Base-by-base conservation (phyloP, 257 asterid genomes). In the Nemophila menziesii region DNA sequence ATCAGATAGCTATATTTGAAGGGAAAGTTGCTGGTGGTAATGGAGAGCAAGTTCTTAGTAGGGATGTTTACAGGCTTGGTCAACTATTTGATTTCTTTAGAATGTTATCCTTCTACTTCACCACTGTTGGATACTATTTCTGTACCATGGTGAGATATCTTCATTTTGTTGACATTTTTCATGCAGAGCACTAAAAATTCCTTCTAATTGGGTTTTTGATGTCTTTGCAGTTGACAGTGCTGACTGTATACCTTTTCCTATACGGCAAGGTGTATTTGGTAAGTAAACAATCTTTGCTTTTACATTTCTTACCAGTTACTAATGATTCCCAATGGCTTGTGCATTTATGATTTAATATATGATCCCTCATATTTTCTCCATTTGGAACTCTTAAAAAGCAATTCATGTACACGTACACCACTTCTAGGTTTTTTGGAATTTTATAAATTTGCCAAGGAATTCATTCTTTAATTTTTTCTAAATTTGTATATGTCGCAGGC, bases 1-100 rank as follows among this genome's bases (percentile, higher is more conserved):
- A 89, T 67, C 98, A 89, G 73, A 84, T 89, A 57, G 96, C 98
- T 41, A 51, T 89, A 43, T 89, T 89, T 70, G 98, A 89, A 79
- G 98, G 98, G n/a, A 89, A 81, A 68, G 98, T 89, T 61, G 93
- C 98, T 66, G 98, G 98, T 13, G 98, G 98, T 39, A 89, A 89
- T 61, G 98, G 98, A 43, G 98, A 89, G 61, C 96, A 89, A 81
- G 87, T 89, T 67, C 92, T 89, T 43, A 89, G 98, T 52, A 76
- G 98, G 71, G 98, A 89, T 60, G 71, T 89, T 39, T 89, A 89
- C 71, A 69, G 96, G 68, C 94, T 90, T 65, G 98, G 98, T 33
- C 94, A 90, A 78, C 96, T 76, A 58, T 78, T 90, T 66, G 98
- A 85, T 69, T 90, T 90, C 68, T 81, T 90, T 68, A 69, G 96